A percentile compares a stretch with the other conserved stretches of the same genome.
Conservation (phyloP, 169 alveolate genomes). For the Plasmodium berghei region DNA sequence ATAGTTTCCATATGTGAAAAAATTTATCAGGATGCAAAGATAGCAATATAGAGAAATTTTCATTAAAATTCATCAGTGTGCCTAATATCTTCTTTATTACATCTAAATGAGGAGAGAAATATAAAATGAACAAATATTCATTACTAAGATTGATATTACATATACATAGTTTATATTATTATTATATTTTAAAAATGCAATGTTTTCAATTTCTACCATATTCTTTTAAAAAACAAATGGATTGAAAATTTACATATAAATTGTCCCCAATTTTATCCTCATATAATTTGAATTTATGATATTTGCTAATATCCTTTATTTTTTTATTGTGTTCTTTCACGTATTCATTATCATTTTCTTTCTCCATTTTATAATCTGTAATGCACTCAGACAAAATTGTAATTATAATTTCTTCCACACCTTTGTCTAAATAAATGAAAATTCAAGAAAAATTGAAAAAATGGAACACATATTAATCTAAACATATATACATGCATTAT, state of each 20-base stretch:
- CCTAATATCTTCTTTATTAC: slow-evolving; percentile 35
- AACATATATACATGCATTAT: background rate
- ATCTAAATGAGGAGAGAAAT: slow-evolving; percentile 16
- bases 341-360: background rate
- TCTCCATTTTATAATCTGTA: slow-evolving; percentile 22
- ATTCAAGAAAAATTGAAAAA: background rate
- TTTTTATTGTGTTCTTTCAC: background rate
- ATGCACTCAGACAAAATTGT: slow-evolving; percentile 16
- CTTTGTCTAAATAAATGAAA: slow-evolving; percentile 31
- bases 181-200: background rate
- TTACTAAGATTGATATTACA: too few species aligned
- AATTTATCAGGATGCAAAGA: slow-evolving; percentile 46
- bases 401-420: slow-evolving; percentile 40
- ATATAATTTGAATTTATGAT: slow-evolving; percentile 3
- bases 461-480: background rate
- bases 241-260: slow-evolving; percentile 45
- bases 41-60: slow-evolving; percentile 23
- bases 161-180: background rate
- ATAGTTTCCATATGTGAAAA: slow-evolving; percentile 66
- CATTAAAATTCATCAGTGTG: slow-evolving; percentile 30
- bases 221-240: slow-evolving; percentile 38
- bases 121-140: background rate
- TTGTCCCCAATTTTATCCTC: slow-evolving; percentile 27
- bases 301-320: slow-evolving; percentile 9
- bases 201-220: slow-evolving; percentile 23